Percentiles rank a stretch among this genome's conserved stretches.
phyloP scores from a whole-genome alignment of 1,284 basidiomycete species.

The Bondarzewia mesenterica region DNA sequence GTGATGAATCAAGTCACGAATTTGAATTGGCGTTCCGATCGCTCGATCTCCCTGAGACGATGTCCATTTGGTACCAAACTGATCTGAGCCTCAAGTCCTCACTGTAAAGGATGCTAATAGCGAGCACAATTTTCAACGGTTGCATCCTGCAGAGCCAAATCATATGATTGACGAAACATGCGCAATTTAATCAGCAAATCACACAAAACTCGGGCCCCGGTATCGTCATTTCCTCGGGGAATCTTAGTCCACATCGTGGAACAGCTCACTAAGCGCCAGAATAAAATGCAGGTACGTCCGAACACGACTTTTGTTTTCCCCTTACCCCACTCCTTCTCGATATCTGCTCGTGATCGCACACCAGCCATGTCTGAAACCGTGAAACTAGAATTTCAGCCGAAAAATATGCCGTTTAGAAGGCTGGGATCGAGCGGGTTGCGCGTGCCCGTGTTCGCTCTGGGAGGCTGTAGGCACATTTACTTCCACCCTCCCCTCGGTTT shows the following conservation, averaged over 20 bases:
- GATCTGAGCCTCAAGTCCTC: too few relatives aligned
- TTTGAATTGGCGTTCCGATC: not conserved
- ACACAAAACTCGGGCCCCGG: too few relatives aligned
- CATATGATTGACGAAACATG: too few relatives aligned
- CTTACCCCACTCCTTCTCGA: not conserved
- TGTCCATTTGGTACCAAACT: not conserved
- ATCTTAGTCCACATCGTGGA: too few relatives aligned
- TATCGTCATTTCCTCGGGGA: too few relatives aligned
- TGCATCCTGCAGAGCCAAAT: too few relatives aligned
- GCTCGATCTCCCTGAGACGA: not conserved
- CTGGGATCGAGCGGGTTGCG: conserved; percentile 69
- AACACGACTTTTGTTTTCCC: too few relatives aligned
- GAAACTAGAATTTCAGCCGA: conserved; percentile 39
- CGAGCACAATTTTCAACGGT: too few relatives aligned
- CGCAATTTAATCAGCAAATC: too few relatives aligned
- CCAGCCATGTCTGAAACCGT: not conserved
- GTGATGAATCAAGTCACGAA: not conserved
- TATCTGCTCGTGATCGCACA: not conserved
- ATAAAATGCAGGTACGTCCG: not conserved
- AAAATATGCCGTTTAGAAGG: conserved; percentile 68
- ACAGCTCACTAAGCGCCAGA: too few relatives aligned
- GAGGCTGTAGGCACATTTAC: conserved; percentile 50
- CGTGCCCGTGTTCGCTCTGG: conserved; percentile 74
- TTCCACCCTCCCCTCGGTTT: conserved; percentile 19
- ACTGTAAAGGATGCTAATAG: too few relatives aligned